Base-by-base conservation (phyloP, 306 rosid species). In the Quercus mongolica region DNA sequence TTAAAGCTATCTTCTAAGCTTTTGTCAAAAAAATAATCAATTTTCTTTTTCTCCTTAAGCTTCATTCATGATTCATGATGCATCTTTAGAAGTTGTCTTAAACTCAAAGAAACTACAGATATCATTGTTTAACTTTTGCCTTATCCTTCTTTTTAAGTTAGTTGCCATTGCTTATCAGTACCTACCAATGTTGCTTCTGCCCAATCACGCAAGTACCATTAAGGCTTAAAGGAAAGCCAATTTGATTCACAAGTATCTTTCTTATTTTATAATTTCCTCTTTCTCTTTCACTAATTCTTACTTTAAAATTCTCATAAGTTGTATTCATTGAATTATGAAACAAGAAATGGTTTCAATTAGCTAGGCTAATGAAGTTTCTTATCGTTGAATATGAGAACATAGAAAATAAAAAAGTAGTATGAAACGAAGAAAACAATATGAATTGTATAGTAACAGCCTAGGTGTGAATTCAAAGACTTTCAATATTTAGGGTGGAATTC, bases 1-100 rank as follows among this genome's bases (percentile, higher is more conserved):
- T 63, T 74, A 75, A 75, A 79, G 74, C 76, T 21, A 78, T 83
- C 80, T 75, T 54, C 67, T 3, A 15, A 21, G 44, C 63, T 78
- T 41, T 70, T 11, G 57, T 17, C 8, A 5, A 44, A 82, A 82
- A 67, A 46, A 14, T 2, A 44, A 73, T 46, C 71, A 33, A 31
- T 26, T 18, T 56, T 56, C 20, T 21, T 38, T 21, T 56, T 63
- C 21, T 25, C n/a, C 70, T 57, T 67, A 9, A 76, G 62, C 82
- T 62, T 57, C 14, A 49, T 41, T 41, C 46, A 41, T 41, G 46
- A 41, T 41, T 41, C 46, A 68, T n/a, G 75, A 28, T 76, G 67
- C 57, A 61, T 79, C 15, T 75, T 71, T 86, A 72, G 61, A 65
- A 78, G 61, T 49, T 90, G 82, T 49, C 94, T 90, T 90, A 6